Evolutionary conservation across 257 asterid species (phyloP).

Genomic region (Anisodus tanguticus): DNA sequence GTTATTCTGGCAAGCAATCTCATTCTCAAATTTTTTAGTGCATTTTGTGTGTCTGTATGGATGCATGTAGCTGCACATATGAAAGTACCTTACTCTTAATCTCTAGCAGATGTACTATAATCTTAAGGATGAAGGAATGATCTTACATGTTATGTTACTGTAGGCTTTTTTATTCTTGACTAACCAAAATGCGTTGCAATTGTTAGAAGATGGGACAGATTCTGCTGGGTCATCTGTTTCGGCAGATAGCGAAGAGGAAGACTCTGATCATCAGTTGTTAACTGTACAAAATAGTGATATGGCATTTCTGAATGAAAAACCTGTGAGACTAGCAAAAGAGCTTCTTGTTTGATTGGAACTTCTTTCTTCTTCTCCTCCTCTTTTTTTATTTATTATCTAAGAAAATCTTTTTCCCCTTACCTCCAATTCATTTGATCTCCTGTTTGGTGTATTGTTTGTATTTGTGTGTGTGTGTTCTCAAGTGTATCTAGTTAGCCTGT

Average conservation of each 20-base stretch:
- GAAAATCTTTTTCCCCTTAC: not conserved
- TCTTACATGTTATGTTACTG: not conserved
- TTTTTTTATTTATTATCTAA: not conserved
- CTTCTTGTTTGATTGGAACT: constrained; percentile 42
- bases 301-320: constrained; percentile 76
- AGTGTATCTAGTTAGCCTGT: not conserved
- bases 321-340: constrained; percentile 78
- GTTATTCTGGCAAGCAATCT: not conserved
- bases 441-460: constrained; percentile 4
- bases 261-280: constrained; percentile 69
- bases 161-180: not conserved
- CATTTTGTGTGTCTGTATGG: not conserved
- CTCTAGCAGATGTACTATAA: constrained; percentile 7
- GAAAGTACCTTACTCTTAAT: constrained; percentile 13
- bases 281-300: constrained; percentile 62
- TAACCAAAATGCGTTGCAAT: not conserved
- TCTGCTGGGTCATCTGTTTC: constrained; percentile 50
- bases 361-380: constrained; percentile 6
- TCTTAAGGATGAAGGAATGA: not conserved
- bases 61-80: not conserved
- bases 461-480: not conserved
- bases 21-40: not conserved
- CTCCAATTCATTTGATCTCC: not conserved
- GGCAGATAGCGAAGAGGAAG: constrained; percentile 65
- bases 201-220: constrained; percentile 60